These are phyloP conservation scores for Euptelea pleiosperma DNA, from an alignment of 164 flowering plant species.

Conservation along the genomic window DNA sequence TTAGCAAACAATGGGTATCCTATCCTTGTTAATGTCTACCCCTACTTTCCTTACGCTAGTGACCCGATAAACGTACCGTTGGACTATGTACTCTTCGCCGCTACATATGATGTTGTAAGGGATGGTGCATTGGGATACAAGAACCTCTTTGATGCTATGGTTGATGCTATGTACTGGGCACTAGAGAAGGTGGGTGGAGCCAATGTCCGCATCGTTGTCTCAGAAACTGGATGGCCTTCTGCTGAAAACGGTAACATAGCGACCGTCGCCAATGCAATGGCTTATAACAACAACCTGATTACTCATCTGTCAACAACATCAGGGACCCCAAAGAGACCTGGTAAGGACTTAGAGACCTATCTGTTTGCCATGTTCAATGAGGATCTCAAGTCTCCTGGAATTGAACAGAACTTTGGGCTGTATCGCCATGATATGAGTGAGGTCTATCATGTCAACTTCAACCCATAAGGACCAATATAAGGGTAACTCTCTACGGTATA, in stretches of 20 bases:
- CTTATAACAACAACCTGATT: no score
- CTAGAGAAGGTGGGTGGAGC: slow-evolving; percentile 14
- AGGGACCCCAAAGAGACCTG: no score
- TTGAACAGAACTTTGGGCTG: no score
- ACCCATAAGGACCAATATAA: no score
- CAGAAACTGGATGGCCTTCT: slow-evolving; percentile 13
- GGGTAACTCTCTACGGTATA: no score
- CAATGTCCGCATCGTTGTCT: slow-evolving; percentile 3
- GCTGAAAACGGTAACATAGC: slow-evolving; percentile 1
- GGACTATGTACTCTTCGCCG: slow-evolving; percentile 5
- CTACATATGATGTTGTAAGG: neutral
- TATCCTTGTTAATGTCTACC: slow-evolving; percentile 4
- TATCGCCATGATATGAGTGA: no score
- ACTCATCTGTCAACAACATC: no score
- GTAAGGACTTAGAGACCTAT: no score
- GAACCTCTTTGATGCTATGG: no score
- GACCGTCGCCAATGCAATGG: neutral
- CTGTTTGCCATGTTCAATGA: no score
- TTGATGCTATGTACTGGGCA: slow-evolving; percentile 9
- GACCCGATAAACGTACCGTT: neutral
- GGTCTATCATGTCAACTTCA: no score
- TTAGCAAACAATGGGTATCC: neutral
- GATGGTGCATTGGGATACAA: slow-evolving; percentile 4
- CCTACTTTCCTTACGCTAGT: slow-evolving; percentile 5
- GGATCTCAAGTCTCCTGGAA: no score